These are phyloP conservation scores for Clathrus columnatus DNA, from an alignment of 768 basidiomycete species.

Conservation along the genomic window DNA sequence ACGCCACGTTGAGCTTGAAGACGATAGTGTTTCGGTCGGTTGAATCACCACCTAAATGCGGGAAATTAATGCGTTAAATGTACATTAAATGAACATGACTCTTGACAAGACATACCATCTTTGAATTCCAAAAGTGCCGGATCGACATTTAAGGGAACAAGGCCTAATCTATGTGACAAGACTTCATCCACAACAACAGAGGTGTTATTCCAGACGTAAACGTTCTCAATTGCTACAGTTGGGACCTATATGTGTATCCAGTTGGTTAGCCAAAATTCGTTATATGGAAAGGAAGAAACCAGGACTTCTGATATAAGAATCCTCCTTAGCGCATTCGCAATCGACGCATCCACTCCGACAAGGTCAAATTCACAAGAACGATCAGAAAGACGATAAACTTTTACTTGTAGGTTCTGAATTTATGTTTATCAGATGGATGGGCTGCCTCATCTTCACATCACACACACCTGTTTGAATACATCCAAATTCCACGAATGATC, in stretches of 20 bases:
- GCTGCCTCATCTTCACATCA: too few relatives aligned
- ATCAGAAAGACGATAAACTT: conserved; percentile 71
- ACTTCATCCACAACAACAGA: conserved; percentile 92
- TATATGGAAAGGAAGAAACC: conserved; percentile 17
- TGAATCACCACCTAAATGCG: conserved; percentile 38
- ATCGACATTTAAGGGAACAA: conserved; percentile 84
- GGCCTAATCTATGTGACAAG: conserved; percentile 82
- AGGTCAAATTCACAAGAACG: conserved; percentile 90
- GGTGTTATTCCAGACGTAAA: conserved; percentile 93
- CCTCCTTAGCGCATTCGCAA: conserved; percentile 89
- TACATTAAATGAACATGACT: background rate
- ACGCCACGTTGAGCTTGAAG: conserved; percentile 64
- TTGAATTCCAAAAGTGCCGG: conserved; percentile 54
- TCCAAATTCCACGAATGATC: conserved; percentile 78
- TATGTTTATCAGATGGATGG: conserved; percentile 26
- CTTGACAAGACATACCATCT: conserved; percentile 5
- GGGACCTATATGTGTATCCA: conserved; percentile 70
- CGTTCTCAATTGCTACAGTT: conserved; percentile 81
- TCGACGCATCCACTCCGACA: conserved; percentile 89
- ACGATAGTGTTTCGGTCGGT: conserved; percentile 91
- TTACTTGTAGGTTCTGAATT: conserved; percentile 57
- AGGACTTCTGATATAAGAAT: conserved; percentile 93
- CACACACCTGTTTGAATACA: conserved; percentile 66
- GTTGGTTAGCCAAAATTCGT: background rate
- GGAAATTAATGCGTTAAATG: background rate